These are phyloP conservation scores for Laetiporus sulphureus DNA, from an alignment of 1,284 basidiomycete species.

Conservation along the genomic window DNA sequence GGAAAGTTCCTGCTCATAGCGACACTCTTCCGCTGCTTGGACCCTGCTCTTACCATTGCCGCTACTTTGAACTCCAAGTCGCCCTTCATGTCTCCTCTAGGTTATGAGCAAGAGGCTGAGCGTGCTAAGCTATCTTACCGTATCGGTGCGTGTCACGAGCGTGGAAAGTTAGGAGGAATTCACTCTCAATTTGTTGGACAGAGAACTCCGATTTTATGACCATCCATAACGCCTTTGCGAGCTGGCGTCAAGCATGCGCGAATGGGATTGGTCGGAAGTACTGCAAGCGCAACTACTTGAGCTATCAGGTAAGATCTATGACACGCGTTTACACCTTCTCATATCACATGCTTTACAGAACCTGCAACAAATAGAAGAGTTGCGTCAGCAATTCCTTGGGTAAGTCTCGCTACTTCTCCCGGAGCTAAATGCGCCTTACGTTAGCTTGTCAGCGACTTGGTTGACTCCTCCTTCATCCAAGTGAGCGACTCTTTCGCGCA, in stretches of 20 bases:
- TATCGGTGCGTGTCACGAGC: constrained; percentile 43
- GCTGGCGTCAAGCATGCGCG: constrained; percentile 78
- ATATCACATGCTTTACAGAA: constrained; percentile 44
- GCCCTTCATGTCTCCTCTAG: constrained; percentile 88
- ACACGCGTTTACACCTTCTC: background rate
- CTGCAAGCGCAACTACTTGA: constrained; percentile 81
- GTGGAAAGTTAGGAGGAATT: no score
- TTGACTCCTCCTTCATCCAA: constrained; percentile 84
- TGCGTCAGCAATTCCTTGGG: constrained; percentile 90
- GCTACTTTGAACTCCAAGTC: constrained; percentile 92
- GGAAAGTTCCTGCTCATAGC: constrained; percentile 92
- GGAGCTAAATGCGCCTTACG: constrained; percentile 4
- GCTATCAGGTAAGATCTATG: constrained; percentile 60
- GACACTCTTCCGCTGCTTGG: constrained; percentile 84
- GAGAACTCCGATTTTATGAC: constrained; percentile 97
- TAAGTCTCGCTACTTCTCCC: constrained; percentile 26
- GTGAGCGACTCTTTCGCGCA: constrained; percentile 61
- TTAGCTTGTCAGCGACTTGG: constrained; percentile 54
- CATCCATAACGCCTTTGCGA: constrained; percentile 85
- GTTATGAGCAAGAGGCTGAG: constrained; percentile 84
- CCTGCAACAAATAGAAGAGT: constrained; percentile 93
- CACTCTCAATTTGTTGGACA: constrained; percentile 21
- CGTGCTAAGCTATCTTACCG: constrained; percentile 80
- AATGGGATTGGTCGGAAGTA: constrained; percentile 66
- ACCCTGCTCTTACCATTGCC: constrained; percentile 93